Conservation (phyloP, 208 protist genomes). For the Trypanosoma scelopori region DNA sequence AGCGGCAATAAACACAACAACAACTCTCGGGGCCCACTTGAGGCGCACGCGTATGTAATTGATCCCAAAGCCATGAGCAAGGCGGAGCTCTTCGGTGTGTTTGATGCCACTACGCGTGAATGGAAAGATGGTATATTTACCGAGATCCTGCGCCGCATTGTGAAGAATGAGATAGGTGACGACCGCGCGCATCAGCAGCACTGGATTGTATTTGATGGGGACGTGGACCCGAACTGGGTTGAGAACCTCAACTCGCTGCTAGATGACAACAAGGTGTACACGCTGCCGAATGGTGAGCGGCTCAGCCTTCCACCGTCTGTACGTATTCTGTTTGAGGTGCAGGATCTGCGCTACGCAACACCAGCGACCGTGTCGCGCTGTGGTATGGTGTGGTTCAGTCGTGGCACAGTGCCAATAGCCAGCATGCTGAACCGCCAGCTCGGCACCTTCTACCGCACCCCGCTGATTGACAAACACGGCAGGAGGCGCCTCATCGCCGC, state of each 20-base stretch:
- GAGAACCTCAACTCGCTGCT: slow-evolving; percentile 99
- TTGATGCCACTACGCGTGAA: slow-evolving; percentile 98
- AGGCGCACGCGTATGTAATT: slow-evolving; percentile 94
- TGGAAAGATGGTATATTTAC: slow-evolving; percentile 99
- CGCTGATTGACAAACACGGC: slow-evolving; percentile 24
- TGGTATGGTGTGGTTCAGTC: slow-evolving; percentile 99
- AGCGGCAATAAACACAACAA: not conserved
- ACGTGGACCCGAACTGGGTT: slow-evolving; percentile 99
- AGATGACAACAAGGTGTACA: slow-evolving; percentile 99
- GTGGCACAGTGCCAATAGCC: slow-evolving; percentile 93
- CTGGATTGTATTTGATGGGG: slow-evolving; percentile 99
- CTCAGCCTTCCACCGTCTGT: slow-evolving; percentile 96
- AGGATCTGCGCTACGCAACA: slow-evolving; percentile 97
- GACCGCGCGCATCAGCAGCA: slow-evolving; percentile 78
- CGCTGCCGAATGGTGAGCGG: slow-evolving; percentile 99
- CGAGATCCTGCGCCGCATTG: slow-evolving; percentile 94
- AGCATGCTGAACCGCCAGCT: slow-evolving; percentile 46
- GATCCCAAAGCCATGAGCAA: slow-evolving; percentile 99
- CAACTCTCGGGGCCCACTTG: slow-evolving; percentile 28
- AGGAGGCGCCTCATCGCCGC: not conserved
- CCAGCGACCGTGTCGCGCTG: slow-evolving; percentile 98
- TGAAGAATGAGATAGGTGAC: slow-evolving; percentile 81
- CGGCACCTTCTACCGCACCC: slow-evolving; percentile 9
- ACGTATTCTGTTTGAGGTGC: slow-evolving; percentile 98
- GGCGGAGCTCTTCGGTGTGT: slow-evolving; percentile 96